Evolutionary conservation across 2,329 filamentous ascomycete genomes (phyloP).

Genomic region (Penicillium decumbens): DNA sequence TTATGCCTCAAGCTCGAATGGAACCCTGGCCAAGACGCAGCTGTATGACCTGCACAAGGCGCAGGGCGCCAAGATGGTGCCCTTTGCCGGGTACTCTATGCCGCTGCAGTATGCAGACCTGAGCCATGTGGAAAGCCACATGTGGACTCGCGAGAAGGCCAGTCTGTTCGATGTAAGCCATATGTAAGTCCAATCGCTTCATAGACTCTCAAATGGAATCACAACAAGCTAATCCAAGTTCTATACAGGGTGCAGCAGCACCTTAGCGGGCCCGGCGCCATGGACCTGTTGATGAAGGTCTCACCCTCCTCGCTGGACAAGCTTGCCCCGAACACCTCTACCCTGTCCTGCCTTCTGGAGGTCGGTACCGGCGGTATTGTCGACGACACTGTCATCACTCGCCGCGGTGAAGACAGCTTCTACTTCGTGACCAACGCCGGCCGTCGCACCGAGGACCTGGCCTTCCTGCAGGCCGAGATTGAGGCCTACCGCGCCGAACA

Average conservation of each 20-base stretch:
- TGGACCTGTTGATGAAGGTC: conserved; percentile 74
- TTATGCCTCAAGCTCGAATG: conserved; percentile 31
- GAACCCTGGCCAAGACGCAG: conserved; percentile 52
- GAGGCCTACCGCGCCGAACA: conserved; percentile 54
- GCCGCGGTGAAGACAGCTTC: conserved; percentile 68
- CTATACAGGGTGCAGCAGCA: conserved; percentile 66
- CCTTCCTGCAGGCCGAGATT: conserved; percentile 69
- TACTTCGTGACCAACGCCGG: conserved; percentile 96
- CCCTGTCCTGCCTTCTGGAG: conserved; percentile 78
- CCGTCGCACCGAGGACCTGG: conserved; percentile 81
- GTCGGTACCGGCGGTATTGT: conserved; percentile 81
- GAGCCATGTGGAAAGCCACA: conserved; percentile 77
- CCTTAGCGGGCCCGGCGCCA: conserved; percentile 73
- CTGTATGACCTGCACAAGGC: conserved; percentile 74
- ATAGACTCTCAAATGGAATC: neutral
- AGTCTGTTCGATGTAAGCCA: conserved; percentile 95
- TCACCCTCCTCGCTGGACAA: conserved; percentile 69
- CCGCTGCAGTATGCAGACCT: conserved; percentile 79
- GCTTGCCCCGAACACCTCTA: conserved; percentile 65
- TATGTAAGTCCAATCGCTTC: conserved; percentile 60
- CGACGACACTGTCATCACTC: conserved; percentile 88
- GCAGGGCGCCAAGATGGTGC: conserved; percentile 86
- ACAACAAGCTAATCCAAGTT: conserved; percentile 8
- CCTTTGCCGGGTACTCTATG: conserved; percentile 92
- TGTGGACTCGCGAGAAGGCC: conserved; percentile 80